Evolutionary conservation across 164 flowering plant genomes (phyloP).

Genomic region (Saururus chinensis): DNA sequence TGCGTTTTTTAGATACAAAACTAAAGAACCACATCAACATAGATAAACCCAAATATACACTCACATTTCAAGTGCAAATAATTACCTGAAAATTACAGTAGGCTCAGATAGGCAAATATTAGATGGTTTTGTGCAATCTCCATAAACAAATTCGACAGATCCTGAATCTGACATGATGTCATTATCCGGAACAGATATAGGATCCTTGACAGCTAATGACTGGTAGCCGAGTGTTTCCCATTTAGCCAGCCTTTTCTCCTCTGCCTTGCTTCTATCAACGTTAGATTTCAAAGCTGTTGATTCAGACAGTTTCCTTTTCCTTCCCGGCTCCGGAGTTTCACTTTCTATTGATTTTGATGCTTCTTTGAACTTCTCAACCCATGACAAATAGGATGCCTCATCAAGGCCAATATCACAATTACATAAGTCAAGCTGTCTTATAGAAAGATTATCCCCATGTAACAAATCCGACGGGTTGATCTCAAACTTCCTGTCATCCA

Average conservation of each 20-base stretch:
- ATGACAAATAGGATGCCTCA: slow-evolving; percentile 70
- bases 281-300: slow-evolving; percentile 42
- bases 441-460: slow-evolving; percentile 19
- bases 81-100: slow-evolving; percentile 67
- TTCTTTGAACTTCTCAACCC: slow-evolving; percentile 80
- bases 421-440: slow-evolving; percentile 13
- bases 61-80: background rate
- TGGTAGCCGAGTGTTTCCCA: slow-evolving; percentile 84
- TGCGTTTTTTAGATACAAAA: too few species aligned
- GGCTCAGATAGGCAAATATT: slow-evolving; percentile 53
- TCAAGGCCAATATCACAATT: slow-evolving; percentile 49
- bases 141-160: slow-evolving; percentile 76
- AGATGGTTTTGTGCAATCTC: slow-evolving; percentile 81
- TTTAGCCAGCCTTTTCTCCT: slow-evolving; percentile 63
- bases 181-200: slow-evolving; percentile 18
- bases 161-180: slow-evolving; percentile 47
- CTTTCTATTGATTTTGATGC: slow-evolving; percentile 25
- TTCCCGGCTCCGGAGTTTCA: slow-evolving; percentile 21
- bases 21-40: too few species aligned
- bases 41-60: background rate
- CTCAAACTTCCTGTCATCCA: slow-evolving; percentile 49
- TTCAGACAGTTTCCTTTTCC: slow-evolving; percentile 30
- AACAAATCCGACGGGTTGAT: slow-evolving; percentile 25
- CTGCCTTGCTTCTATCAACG: slow-evolving; percentile 63
- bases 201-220: slow-evolving; percentile 54